Percentiles rank a stretch among this genome's conserved stretches.
These are phyloP conservation scores for Polytolypa hystricis DNA, from an alignment of 2,329 filamentous ascomycete genomes.

Conservation along the genomic window DNA sequence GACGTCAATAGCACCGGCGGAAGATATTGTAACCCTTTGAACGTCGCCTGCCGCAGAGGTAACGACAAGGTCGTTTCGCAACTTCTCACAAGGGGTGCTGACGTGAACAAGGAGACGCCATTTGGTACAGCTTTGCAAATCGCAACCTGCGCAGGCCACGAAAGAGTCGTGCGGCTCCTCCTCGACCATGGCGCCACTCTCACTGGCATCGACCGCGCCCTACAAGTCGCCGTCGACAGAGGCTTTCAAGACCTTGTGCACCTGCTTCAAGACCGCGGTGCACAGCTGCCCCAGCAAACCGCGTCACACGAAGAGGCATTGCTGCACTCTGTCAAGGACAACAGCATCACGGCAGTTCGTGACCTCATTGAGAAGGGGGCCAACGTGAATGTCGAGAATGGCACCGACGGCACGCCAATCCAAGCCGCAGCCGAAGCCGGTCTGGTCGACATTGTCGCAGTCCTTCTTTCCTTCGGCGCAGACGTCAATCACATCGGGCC, in stretches of 20 bases:
- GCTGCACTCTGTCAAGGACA: not conserved
- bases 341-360: not conserved
- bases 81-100: not conserved
- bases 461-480: constrained; percentile 20
- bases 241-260: not conserved
- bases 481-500: constrained; percentile 17
- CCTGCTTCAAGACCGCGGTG: not conserved
- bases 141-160: constrained; percentile 1
- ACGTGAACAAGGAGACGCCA: not conserved
- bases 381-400: constrained; percentile 5
- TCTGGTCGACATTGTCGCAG: constrained; percentile 17
- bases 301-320: not conserved
- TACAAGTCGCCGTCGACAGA: not conserved
- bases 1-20: not conserved
- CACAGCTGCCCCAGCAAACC: not conserved
- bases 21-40: not conserved
- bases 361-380: constrained; percentile 1
- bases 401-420: constrained; percentile 5
- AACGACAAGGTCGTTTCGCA: not conserved
- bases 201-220: not conserved
- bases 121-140: constrained; percentile 6
- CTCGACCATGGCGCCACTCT: constrained; percentile 6
- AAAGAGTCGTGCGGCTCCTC: constrained; percentile 7
- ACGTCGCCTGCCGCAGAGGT: not conserved
- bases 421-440: constrained; percentile 17